Conservation (phyloP, 352 stramenopile species). For the Globisporangium echinulatum region DNA sequence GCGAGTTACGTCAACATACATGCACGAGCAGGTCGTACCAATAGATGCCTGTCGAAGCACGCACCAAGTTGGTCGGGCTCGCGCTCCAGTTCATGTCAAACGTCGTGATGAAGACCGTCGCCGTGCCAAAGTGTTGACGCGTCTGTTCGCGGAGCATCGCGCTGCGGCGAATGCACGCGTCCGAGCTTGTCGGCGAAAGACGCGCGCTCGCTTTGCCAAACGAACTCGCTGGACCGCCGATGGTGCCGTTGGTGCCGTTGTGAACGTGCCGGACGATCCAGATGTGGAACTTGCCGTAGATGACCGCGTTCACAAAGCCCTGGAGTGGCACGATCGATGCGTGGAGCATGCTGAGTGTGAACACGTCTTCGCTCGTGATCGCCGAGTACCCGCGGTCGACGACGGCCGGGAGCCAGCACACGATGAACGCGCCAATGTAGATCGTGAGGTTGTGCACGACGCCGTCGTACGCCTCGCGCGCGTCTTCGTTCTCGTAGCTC, state of each 20-base stretch:
- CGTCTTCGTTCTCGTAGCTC: slow-evolving; percentile 71
- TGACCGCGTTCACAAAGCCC: slow-evolving; percentile 80
- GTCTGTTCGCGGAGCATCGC: slow-evolving; percentile 34
- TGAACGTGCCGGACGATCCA: slow-evolving; percentile 66
- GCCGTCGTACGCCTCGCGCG: slow-evolving; percentile 66
- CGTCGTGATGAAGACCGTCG: slow-evolving; percentile 71
- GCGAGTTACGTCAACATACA: not conserved
- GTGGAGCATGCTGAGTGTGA: slow-evolving; percentile 62
- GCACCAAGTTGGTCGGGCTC: slow-evolving; percentile 57
- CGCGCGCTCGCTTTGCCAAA: slow-evolving; percentile 21
- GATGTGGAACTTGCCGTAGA: slow-evolving; percentile 83
- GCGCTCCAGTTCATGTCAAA: slow-evolving; percentile 78
- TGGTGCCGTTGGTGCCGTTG: slow-evolving; percentile 10
- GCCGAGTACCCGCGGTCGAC: slow-evolving; percentile 55
- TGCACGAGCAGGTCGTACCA: not conserved
- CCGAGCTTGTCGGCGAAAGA: slow-evolving; percentile 36
- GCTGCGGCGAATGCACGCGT: slow-evolving; percentile 30
- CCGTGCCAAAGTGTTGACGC: slow-evolving; percentile 59
- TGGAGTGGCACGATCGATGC: slow-evolving; percentile 75
- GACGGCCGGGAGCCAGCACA: slow-evolving; percentile 74
- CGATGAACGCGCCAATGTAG: slow-evolving; percentile 74
- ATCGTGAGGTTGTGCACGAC: slow-evolving; percentile 81
- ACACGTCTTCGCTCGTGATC: slow-evolving; percentile 48
- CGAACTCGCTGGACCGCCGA: slow-evolving; percentile 11
- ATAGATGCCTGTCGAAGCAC: not conserved